Evolutionary conservation across 805 yeast species (phyloP), one percentile per base, ranked within the genome.

Genomic region (Starmera caribaea): DNA sequence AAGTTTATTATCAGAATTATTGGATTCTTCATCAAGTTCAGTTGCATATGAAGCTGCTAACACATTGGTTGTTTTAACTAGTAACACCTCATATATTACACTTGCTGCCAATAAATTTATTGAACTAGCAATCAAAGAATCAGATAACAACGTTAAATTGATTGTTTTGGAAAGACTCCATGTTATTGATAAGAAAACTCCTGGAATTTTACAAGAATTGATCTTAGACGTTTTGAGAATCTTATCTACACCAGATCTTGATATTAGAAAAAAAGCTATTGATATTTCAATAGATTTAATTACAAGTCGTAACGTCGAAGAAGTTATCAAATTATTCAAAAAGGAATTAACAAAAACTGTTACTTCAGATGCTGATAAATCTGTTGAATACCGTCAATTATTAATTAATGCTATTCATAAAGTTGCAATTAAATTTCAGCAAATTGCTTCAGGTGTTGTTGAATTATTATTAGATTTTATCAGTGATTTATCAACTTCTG

Each of bases 121-220:
- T 45, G 95, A 86, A 42, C 71, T 92, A 50, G 95, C 96, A 29
- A 79, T 81, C 50, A 85, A 82, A 57, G 97, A 88, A 58, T 73
- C 95, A n/a, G 97, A 92, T 62, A 89, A 85, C 65, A 92, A 89
- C 55, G 89, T 90, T 51, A 94, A 94, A 63, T 73, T 92, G 48
- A 89, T 90, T 54, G 92, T 95, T 16, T 71, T 92, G 55, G 92
- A 87, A 56, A 77, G 94, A 60, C 79, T 92, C 44, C 75, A 74
- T 50, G 87, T 81, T 39, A 74, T 92, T 39, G 81, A 85, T 54
- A 66, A 67, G 45, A 73, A 71, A 45, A 76, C 80, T 56, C 90
- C 92, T 16, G 96, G 96, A 38, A 69, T 84, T 36, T 71, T 90
- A 48, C 89, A 85, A 55, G 94, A 84, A 41, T 71, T 84, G 45